These are phyloP conservation scores for Kernera saxatilis DNA, from an alignment of 345 rosid species.

Conservation along the genomic window DNA sequence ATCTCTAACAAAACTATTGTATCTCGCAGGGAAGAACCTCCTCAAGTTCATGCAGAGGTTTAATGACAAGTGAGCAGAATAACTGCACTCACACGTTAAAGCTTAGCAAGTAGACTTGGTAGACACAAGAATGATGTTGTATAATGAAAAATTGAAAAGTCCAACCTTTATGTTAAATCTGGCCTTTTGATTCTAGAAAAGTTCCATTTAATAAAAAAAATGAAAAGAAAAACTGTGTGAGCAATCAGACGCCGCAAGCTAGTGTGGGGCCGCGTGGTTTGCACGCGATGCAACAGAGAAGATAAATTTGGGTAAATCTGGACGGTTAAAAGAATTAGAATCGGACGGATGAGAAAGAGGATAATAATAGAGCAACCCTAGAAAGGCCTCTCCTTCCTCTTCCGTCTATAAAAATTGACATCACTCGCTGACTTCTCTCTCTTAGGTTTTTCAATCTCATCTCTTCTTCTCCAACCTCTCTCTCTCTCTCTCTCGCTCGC, in stretches of 20 bases:
- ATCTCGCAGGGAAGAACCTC: slow-evolving; percentile 42
- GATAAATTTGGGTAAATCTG: slow-evolving; percentile 1
- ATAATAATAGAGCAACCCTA: slow-evolving; percentile 20
- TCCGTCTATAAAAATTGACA: slow-evolving; percentile 10
- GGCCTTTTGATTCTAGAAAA: not conserved
- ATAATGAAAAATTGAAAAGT: not conserved
- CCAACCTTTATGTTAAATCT: not conserved
- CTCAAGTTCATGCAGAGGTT: slow-evolving; percentile 25
- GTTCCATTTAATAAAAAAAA: not conserved
- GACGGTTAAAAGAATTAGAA: not conserved
- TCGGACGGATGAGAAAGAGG: slow-evolving; percentile 13
- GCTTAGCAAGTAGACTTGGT: not conserved
- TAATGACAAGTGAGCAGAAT: slow-evolving; percentile 19
- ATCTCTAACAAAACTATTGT: not conserved
- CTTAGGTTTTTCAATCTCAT: not conserved
- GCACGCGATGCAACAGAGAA: slow-evolving; percentile 23
- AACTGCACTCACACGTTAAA: not conserved
- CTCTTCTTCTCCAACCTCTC: not conserved
- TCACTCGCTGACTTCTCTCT: slow-evolving; percentile 14
- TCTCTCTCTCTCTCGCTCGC: not conserved
- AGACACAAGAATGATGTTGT: not conserved
- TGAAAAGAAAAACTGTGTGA: not conserved
- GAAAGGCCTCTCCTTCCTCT: not conserved
- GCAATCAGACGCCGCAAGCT: slow-evolving; percentile 19
- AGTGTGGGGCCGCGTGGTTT: slow-evolving; percentile 27